These are phyloP conservation scores for Achlya hypogyna DNA, from an alignment of 352 stramenopile genomes.

Conservation along the genomic window DNA sequence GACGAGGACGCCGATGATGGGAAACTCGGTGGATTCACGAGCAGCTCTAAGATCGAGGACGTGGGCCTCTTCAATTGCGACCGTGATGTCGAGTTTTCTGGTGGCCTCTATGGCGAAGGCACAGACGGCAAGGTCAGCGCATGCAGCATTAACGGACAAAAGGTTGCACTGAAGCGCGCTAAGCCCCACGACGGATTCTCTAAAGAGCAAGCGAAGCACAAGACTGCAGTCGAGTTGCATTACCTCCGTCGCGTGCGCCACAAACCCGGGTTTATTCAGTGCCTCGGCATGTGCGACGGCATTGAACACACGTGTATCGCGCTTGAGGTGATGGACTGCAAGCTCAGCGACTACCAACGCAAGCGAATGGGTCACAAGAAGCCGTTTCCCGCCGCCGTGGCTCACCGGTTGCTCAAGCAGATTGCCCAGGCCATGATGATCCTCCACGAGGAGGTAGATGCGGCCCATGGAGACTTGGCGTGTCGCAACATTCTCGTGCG, in stretches of 20 bases:
- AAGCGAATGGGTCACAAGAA: slow-evolving; percentile 35
- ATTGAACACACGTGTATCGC: slow-evolving; percentile 82
- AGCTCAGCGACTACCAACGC: slow-evolving; percentile 77
- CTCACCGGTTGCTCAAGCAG: slow-evolving; percentile 38
- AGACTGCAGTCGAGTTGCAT: slow-evolving; percentile 64
- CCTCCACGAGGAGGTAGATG: slow-evolving; percentile 70
- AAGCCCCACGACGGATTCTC: slow-evolving; percentile 72
- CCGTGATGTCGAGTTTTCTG: slow-evolving; percentile 67
- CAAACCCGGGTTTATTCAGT: slow-evolving; percentile 69
- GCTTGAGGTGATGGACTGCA: slow-evolving; percentile 83
- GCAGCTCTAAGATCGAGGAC: slow-evolving; percentile 72
- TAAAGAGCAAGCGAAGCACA: slow-evolving; percentile 67
- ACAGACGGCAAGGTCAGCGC: slow-evolving; percentile 73
- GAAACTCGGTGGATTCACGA: slow-evolving; percentile 42
- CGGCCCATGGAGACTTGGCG: slow-evolving; percentile 71
- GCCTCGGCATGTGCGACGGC: slow-evolving; percentile 65
- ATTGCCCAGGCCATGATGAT: slow-evolving; percentile 71
- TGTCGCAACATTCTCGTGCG: slow-evolving; percentile 81
- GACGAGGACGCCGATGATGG: slow-evolving; percentile 4
- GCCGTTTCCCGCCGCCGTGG: slow-evolving; percentile 3
- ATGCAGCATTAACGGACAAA: slow-evolving; percentile 65
- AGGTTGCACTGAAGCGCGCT: slow-evolving; percentile 70
- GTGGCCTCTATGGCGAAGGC: slow-evolving; percentile 74
- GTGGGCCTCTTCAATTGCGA: slow-evolving; percentile 81
- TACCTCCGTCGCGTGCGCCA: slow-evolving; percentile 72